Evolutionary conservation across 768 basidiomycete species (phyloP), one percentile per base, ranked within the genome.

Genomic region (Leccinum uliginosum): DNA sequence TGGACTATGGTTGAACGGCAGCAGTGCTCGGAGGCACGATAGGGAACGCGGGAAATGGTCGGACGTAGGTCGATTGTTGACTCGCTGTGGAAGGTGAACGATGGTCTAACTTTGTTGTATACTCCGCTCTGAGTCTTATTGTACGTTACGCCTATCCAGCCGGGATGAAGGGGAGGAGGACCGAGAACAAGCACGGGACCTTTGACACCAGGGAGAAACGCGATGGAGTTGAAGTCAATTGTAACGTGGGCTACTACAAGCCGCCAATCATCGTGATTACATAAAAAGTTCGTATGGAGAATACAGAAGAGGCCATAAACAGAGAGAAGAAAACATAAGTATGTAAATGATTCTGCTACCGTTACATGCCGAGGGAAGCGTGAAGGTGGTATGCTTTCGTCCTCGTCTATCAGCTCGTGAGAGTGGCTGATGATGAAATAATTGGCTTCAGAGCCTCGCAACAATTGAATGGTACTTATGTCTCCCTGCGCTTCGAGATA

Each of bases 31-130:
- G 53, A 54, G 71, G 69, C 7, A 72, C 61, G 51, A 69, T 58
- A 19, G 76, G 73, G 62, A 83, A 79, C 23, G 75, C 67, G 5
- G 83, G 82, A 26, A 87, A 65, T 7, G 96, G 96, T 47, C 93
- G 84, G 48, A 83, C 73, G 71, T 96, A 99, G 27, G 93, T 96
- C 7, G 93, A 96, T 71, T 93, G 83, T 64, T 83, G 79, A 19
- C 91, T 91, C 21, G 78, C 68, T 92, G 63, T 9, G 30, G 5
- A 35, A 11, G 47, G n/a, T 12, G 35, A 50, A 43, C 19, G 5
- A 53, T 27, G 26, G 34, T 34, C 21, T 54, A 32, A 53, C 58
- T 48, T 38, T 47, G 50, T 17, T 46, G 47, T 55, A 35, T 7
- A 53, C 34, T 40, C 27, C 32, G 27, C 19, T 48, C n/a, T 12